Evolutionary conservation across 2,329 filamentous ascomycete species (phyloP), one percentile per base, ranked within the genome.

Genomic region (Penicillium sp.): DNA sequence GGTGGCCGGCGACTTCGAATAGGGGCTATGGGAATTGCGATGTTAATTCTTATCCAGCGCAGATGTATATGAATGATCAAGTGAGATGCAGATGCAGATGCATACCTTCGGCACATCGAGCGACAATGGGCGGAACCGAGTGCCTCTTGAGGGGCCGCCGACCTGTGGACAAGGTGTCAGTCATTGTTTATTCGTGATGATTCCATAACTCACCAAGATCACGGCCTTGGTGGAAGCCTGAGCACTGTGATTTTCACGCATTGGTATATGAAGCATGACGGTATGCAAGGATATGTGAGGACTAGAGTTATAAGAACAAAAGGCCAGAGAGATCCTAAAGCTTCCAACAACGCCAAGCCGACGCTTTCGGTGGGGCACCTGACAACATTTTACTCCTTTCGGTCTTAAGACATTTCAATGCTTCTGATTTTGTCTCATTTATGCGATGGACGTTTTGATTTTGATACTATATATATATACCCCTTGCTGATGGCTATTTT

Each of bases 1-100:
- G 92, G 78, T 99, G 94, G 67, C 94, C 94, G 66, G 94, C 94
- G 71, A 99, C 92, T 76, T 97, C 93, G 81, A 99, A 97, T 66
- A 99, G 89, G 62, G 94, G 94, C 91, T 95, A 64, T 37, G 35
- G 47, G 35, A 50, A 54, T 45, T 24, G 50, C 26, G 39, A 26
- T 54, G 52, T 55, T 22, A 55, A 44, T 38, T 18, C 10, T 34
- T 14, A 13, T 29, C 20, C 38, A 26, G 16, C 5, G 31, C 20
- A 26, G 31, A 45, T 44, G 4, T 18, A 4, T 4, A 31, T 4
- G 8, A 7, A 13, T 7, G 14, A 65, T 51, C 32, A 31, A 26
- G 46, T 52, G 2, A 39, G 16, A 31, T 54, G 48, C 44, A 39
- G 16, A 31, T 54, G 48, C 44, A 44, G 24, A 56, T 51, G 56